phyloP scores from a whole-genome alignment of 306 rosid genomes.

The Dryas alaskensis region DNA sequence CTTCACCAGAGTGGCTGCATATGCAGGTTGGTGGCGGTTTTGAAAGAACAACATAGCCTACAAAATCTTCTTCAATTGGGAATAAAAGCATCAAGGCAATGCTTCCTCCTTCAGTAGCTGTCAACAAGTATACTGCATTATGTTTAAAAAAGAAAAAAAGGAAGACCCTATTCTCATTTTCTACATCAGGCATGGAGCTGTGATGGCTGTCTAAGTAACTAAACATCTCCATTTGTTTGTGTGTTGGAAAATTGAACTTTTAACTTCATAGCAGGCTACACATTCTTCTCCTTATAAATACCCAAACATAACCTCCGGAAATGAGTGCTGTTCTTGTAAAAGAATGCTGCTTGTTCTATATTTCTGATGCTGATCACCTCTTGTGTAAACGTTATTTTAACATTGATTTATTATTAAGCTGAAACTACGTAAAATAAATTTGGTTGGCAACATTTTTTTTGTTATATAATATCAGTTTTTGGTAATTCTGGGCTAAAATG shows the following conservation, averaged over 20 bases:
- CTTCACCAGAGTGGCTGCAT: constrained; percentile 90
- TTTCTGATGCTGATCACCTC: constrained; percentile 35
- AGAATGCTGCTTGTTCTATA: constrained; percentile 46
- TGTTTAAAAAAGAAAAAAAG: constrained; percentile 35
- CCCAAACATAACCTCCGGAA: constrained; percentile 30
- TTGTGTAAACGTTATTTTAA: constrained; percentile 39
- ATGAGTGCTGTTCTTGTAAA: constrained; percentile 48
- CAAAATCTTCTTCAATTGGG: constrained; percentile 31
- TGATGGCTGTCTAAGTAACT: constrained; percentile 33
- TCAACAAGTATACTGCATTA: constrained; percentile 45
- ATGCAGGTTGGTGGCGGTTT: constrained; percentile 93
- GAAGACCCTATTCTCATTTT: constrained; percentile 32
- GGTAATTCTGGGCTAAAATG: too few relatives aligned
- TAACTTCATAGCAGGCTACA: constrained; percentile 38
- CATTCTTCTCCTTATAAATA: constrained; percentile 37
- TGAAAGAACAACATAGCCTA: constrained; percentile 59
- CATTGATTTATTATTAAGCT: constrained; percentile 37
- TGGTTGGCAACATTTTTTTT: too few relatives aligned
- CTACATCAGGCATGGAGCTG: constrained; percentile 50
- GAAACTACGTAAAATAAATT: constrained; percentile 36
- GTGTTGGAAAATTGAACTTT: constrained; percentile 51
- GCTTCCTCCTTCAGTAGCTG: constrained; percentile 37
- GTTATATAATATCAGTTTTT: too few relatives aligned
- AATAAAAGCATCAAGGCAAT: constrained; percentile 49
- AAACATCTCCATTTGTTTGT: constrained; percentile 40